phyloP scores from a whole-genome alignment of 2,329 filamentous ascomycete species.

The Penicillium sp. region DNA sequence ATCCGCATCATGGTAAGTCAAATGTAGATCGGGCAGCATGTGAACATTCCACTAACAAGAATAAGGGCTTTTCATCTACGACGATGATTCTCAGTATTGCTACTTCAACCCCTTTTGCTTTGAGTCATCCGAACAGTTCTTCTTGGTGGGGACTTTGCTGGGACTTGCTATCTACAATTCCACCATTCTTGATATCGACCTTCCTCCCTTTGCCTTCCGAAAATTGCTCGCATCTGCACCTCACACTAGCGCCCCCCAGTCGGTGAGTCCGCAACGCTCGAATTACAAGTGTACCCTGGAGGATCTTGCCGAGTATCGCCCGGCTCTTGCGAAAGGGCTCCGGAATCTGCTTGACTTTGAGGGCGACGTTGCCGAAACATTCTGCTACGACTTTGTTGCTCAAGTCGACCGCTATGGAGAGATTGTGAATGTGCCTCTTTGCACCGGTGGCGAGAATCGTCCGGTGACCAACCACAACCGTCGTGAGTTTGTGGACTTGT shows the following conservation, averaged over 20 bases:
- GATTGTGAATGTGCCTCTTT: conserved; percentile 65
- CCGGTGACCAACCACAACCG: conserved; percentile 81
- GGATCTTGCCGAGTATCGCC: conserved; percentile 79
- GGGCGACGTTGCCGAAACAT: conserved; percentile 75
- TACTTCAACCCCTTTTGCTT: conserved; percentile 92
- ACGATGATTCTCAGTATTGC: conserved; percentile 84
- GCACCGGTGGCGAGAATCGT: conserved; percentile 67
- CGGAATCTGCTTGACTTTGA: conserved; percentile 76
- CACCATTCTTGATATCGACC: conserved; percentile 81
- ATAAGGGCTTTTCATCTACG: conserved; percentile 83
- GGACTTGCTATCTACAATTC: conserved; percentile 93
- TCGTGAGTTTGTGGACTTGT: conserved; percentile 80
- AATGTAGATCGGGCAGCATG: conserved; percentile 3
- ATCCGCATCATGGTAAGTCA: conserved; percentile 75
- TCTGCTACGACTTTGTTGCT: conserved; percentile 77
- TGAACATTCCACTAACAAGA: conserved; percentile 7
- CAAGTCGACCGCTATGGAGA: conserved; percentile 75
- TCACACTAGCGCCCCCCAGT: conserved; percentile 54
- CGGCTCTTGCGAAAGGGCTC: conserved; percentile 70
- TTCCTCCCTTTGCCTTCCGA: conserved; percentile 85
- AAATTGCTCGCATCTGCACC: conserved; percentile 79
- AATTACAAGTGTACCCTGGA: conserved; percentile 71
- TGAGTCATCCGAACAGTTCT: conserved; percentile 88
- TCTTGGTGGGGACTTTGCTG: conserved; percentile 80
- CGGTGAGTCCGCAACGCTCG: conserved; percentile 53